Conservation (phyloP, 768 basidiomycete genomes). For the Leucocoprinus leucothites region DNA sequence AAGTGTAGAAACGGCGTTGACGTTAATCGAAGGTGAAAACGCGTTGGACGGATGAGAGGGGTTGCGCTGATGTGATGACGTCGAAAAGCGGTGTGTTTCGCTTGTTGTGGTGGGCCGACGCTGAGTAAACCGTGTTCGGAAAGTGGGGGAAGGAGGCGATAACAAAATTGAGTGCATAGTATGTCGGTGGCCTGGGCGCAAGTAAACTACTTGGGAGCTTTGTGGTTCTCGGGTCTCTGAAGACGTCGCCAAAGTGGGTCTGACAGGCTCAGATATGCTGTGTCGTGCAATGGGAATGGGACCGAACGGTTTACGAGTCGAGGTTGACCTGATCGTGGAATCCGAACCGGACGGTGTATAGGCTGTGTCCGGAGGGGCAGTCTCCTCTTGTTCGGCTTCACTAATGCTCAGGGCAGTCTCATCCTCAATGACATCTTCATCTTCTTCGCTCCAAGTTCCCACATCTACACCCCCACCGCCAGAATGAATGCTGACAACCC, state of each 20-base stretch:
- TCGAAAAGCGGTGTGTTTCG: neutral
- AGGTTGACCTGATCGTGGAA: neutral
- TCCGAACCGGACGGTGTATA: neutral
- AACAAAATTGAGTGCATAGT: neutral
- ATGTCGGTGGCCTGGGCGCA: neutral
- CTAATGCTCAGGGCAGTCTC: slow-evolving; percentile 16
- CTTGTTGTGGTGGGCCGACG: neutral
- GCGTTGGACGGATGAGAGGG: slow-evolving; percentile 6
- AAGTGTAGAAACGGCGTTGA: slow-evolving; percentile 32
- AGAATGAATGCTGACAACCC: slow-evolving; percentile 81
- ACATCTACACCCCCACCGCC: slow-evolving; percentile 49
- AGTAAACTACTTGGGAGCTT: neutral
- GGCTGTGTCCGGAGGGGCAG: neutral
- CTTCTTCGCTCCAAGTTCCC: slow-evolving; percentile 46
- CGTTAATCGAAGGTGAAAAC: slow-evolving; percentile 30
- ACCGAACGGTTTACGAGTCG: slow-evolving; percentile 11
- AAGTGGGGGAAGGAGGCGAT: neutral
- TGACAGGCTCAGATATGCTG: slow-evolving; percentile 18
- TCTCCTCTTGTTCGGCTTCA: slow-evolving; percentile 21
- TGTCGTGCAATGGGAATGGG: slow-evolving; percentile 28
- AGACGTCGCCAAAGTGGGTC: neutral
- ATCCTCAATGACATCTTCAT: slow-evolving; percentile 29
- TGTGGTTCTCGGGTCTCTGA: neutral
- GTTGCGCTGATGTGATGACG: slow-evolving; percentile 5
- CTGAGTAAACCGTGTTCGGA: neutral